Evolutionary conservation across 2,329 filamentous ascomycete species (phyloP), one percentile per base, ranked within the genome.

Genomic region (Neonectria magnoliae): DNA sequence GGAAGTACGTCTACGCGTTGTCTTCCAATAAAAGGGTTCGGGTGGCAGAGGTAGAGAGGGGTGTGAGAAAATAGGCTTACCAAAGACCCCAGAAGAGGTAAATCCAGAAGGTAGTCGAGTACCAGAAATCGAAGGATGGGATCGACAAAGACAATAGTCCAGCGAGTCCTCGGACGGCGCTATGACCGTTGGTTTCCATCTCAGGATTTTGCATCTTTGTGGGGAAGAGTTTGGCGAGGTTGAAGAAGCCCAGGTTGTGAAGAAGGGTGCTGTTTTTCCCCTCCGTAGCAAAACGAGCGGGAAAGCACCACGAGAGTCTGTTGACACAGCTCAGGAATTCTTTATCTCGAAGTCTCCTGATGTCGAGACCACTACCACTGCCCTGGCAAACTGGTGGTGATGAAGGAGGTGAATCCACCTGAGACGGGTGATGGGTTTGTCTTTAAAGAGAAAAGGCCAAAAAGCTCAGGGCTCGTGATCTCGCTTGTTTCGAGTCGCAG

Each of bases 71-170:
- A 50, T 54, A 42, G 45, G 74, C 82, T 79, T 81, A 87, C 85
- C 84, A 87, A 38, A 86, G 72, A 31, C 78, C 64, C 68, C 76
- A 76, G 63, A 83, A 83, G 5, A 78, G 69, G 64, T 75, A 81
- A 62, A 78, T 74, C 84, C 85, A 87, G 67, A 86, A 85, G 4
- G 69, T 78, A 18, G 82, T 76, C 22, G 84, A 84, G 60, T 79
- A 74, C 69, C 79, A 73, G 62, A 85, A 80, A 58, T 76, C 75
- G 60, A 71, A 63, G 5, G 73, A 75, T 5, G 71, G 72, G 27
- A 69, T 51, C 13, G 68, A 64, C 20, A 68, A 57, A 29, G 66
- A 62, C 42, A 72, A 47, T 42, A 68, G 53, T 29, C 64, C 64
- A 18, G 65, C 64, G 18, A 76, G 60, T 29, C 62, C 55, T 44